Conservation (phyloP, 140 eudicot species). For the Anethum foeniculum region DNA sequence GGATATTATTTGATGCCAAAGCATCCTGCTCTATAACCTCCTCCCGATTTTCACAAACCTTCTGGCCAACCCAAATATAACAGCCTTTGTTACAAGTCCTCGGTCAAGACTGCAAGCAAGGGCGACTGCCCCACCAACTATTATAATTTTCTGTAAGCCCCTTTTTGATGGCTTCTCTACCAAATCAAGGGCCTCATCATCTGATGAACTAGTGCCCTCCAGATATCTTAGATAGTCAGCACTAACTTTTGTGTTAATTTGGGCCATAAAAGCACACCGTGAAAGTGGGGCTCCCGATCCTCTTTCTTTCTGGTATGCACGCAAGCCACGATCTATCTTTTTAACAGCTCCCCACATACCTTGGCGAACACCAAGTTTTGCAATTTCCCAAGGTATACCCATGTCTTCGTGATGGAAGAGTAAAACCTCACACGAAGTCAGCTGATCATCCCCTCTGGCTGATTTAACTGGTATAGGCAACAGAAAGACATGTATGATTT, state of each 20-base stretch:
- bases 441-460: conserved; percentile 54
- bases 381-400: conserved; percentile 98
- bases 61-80: conserved; percentile 85
- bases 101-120: conserved; percentile 83
- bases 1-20: not conserved
- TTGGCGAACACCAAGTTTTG: conserved; percentile 82
- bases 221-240: conserved; percentile 33
- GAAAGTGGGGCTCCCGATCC: conserved; percentile 48
- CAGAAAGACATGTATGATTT: not conserved
- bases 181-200: conserved; percentile 22
- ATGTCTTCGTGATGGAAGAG: conserved; percentile 90
- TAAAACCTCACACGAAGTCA: conserved; percentile 66
- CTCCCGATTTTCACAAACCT: conserved; percentile 75
- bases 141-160: conserved; percentile 47
- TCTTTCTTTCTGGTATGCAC: conserved; percentile 64
- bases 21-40: conserved; percentile 35
- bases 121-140: conserved; percentile 85
- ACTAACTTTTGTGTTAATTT: conserved; percentile 45
- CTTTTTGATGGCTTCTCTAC: conserved; percentile 46
- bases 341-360: conserved; percentile 99
- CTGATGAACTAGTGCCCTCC: conserved; percentile 26
- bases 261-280: conserved; percentile 69
- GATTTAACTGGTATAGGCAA: conserved; percentile 55
- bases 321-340: conserved; percentile 81
- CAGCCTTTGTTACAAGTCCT: conserved; percentile 83